Base-by-base conservation (phyloP, 2,329 filamentous ascomycete genomes). In the Colletotrichum lini region DNA sequence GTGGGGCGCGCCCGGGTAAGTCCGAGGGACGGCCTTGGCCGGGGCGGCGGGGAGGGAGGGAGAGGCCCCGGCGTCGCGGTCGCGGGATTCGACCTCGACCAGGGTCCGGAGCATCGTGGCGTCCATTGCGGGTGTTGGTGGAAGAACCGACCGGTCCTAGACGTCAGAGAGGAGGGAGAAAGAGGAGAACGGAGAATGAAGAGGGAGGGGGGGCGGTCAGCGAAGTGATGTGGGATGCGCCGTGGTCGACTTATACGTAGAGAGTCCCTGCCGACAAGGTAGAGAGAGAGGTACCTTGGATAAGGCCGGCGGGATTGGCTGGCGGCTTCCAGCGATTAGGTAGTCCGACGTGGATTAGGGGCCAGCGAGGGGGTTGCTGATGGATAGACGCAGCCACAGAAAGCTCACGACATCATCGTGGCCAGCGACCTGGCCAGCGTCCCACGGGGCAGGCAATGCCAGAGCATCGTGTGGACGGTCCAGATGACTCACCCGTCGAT, bases 1-100 rank as follows among this genome's bases (percentile, higher is more conserved):
- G 44, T 82, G 80, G 6, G 80, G 80, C 2, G 81, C 80, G 3
- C 83, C 81, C 0, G 80, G 81, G 40, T 83, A 81, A 0, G 79
- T 83, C 66, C 83, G 80, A 0, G 82, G 77, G 3, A 84, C 75
- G 35, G 78, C 80, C 66, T 77, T 82, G 45, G 79, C 78, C 4
- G 84, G 82, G 1, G 75, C 18, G 75, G 78, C 49, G 67, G 73
- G 63, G 72, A 74, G 21, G 72, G 67, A 1, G 35, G 35, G 45
- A 76, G 75, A 40, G 77, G 72, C 21, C 59, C 69, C 21, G 64
- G 70, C 2, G 76, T 70, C 59, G 52, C 30, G 57, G 69, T 50
- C 65, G 9, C 73, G 62, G 50, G 80, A 78, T 58, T 80, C 76
- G 6, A 82, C 78, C 61, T 79, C 74, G 62, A 80, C 76, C 9